phyloP scores from a whole-genome alignment of 2,329 filamentous ascomycete species.

The Fusarium sp. region DNA sequence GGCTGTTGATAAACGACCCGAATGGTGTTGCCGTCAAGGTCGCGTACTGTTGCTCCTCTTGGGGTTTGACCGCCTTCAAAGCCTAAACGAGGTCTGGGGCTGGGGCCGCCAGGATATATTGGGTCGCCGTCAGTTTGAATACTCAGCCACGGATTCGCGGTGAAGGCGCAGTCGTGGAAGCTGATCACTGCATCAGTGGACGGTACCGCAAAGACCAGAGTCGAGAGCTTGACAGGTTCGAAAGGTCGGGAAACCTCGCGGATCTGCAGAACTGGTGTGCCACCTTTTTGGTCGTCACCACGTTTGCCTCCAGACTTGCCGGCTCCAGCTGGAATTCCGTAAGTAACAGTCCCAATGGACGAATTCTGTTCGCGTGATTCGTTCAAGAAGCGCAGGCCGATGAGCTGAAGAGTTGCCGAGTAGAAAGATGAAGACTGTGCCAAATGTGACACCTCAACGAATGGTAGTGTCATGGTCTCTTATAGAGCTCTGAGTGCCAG shows the following conservation, averaged over 20 bases:
- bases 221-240: slow-evolving; percentile 52
- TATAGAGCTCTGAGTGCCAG: slow-evolving; percentile 29
- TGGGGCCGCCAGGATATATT: slow-evolving; percentile 25
- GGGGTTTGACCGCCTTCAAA: slow-evolving; percentile 40
- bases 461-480: slow-evolving; percentile 54
- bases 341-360: slow-evolving; percentile 50
- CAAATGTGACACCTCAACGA: slow-evolving; percentile 75
- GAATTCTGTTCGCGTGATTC: slow-evolving; percentile 39
- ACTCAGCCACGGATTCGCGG: slow-evolving; percentile 63
- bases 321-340: slow-evolving; percentile 45
- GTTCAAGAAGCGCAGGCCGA: slow-evolving; percentile 72
- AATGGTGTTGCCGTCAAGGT: slow-evolving; percentile 85
- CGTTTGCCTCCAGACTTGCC: slow-evolving; percentile 30
- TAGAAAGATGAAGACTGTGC: slow-evolving; percentile 85
- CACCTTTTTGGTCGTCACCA: slow-evolving; percentile 34
- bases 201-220: slow-evolving; percentile 73
- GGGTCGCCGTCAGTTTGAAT: slow-evolving; percentile 43
- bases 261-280: slow-evolving; percentile 54
- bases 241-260: slow-evolving; percentile 52
- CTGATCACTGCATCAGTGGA: slow-evolving; percentile 71
- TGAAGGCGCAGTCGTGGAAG: slow-evolving; percentile 75
- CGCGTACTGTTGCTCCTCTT: slow-evolving; percentile 67
- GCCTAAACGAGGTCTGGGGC: slow-evolving; percentile 45
- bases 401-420: slow-evolving; percentile 77
- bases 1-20: slow-evolving; percentile 70